Evolutionary conservation across 176 grass and related monocot genomes (phyloP).

Genomic region (Chrysopogon serrulatus): DNA sequence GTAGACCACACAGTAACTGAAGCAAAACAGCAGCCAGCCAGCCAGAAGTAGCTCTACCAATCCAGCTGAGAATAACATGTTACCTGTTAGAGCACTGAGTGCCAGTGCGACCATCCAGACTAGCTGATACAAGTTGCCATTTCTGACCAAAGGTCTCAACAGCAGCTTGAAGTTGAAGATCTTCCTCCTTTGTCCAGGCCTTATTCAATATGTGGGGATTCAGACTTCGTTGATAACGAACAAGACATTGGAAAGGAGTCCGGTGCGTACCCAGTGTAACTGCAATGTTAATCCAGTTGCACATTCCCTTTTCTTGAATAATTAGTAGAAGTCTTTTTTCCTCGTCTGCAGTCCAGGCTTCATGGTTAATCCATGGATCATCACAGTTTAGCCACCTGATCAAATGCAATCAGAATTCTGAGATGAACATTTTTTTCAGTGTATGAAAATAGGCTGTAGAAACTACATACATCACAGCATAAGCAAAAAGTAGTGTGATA

Average conservation of each 20-base stretch:
- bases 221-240: conserved; percentile 91
- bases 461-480: conserved; percentile 3
- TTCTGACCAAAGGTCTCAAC: conserved; percentile 74
- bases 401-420: conserved; percentile 18
- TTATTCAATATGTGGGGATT: conserved; percentile 94
- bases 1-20: not conserved
- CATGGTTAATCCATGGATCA: conserved; percentile 75
- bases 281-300: conserved; percentile 89
- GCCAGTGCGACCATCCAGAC: conserved; percentile 63
- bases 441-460: conserved; percentile 5
- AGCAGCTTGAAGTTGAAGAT: conserved; percentile 56
- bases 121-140: conserved; percentile 84
- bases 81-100: conserved; percentile 92
- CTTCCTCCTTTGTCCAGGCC: conserved; percentile 85
- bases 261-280: conserved; percentile 59
- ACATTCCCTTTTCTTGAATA: conserved; percentile 77
- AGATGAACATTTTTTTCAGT: not conserved
- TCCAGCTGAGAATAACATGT: not conserved
- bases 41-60: not conserved
- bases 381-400: conserved; percentile 90
- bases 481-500: not conserved
- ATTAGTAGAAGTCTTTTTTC: conserved; percentile 83
- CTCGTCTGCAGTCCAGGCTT: conserved; percentile 67
- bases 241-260: conserved; percentile 91
- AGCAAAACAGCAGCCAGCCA: not conserved